phyloP scores from a whole-genome alignment of 768 basidiomycete genomes.

The Termitomyces sp. region DNA sequence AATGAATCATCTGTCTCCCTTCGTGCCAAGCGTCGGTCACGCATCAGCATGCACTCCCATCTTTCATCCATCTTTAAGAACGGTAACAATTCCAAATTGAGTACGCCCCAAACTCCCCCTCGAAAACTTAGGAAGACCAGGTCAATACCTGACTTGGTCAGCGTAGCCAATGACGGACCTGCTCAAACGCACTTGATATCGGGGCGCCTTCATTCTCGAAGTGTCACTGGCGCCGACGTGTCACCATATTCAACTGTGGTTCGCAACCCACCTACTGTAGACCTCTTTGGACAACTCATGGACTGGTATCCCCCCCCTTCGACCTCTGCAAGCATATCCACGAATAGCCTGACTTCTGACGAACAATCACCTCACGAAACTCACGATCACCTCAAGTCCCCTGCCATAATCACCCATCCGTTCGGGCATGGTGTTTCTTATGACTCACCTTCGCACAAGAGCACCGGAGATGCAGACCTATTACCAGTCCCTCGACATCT shows the following conservation, averaged over 20 bases:
- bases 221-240: constrained; percentile 68
- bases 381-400: constrained; percentile 16
- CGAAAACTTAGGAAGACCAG: constrained; percentile 68
- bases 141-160: constrained; percentile 61
- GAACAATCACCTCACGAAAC: constrained; percentile 19
- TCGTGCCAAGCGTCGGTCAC: constrained; percentile 47
- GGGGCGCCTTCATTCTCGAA: constrained; percentile 71
- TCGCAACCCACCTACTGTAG: constrained; percentile 26
- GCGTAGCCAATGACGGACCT: constrained; percentile 20
- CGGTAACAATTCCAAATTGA: constrained; percentile 22
- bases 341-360: constrained; percentile 23
- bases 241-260: constrained; percentile 33
- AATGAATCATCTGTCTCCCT: constrained; percentile 34
- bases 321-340: constrained; percentile 30
- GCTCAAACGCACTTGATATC: constrained; percentile 19
- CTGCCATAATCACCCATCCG: constrained; percentile 40
- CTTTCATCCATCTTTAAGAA: constrained; percentile 45
- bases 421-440: constrained; percentile 63
- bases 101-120: constrained; percentile 22
- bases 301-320: constrained; percentile 41
- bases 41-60: constrained; percentile 60
- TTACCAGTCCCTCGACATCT: constrained; percentile 41
- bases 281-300: constrained; percentile 65
- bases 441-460: constrained; percentile 48
- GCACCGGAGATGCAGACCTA: constrained; percentile 26